phyloP scores from a whole-genome alignment of 805 yeast species.

The Myxozyma mucilagina region DNA sequence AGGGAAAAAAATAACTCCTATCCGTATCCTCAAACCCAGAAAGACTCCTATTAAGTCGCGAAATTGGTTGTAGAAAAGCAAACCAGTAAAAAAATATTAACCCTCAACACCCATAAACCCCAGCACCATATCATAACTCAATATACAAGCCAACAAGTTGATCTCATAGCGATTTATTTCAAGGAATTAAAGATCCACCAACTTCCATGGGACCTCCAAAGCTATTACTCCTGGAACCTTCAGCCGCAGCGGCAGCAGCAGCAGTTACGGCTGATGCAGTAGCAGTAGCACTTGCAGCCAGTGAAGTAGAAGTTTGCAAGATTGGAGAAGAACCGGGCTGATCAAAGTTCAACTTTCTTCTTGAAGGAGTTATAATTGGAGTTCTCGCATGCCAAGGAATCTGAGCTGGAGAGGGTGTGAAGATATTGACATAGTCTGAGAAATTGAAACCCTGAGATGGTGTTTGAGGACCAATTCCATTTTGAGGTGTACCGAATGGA shows the following conservation, averaged over 20 bases:
- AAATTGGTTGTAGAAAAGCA: too few species aligned
- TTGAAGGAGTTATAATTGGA: conserved; percentile 26
- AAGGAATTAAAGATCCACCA: conserved; percentile 18
- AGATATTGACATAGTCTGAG: conserved; percentile 72
- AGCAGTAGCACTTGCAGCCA: not conserved
- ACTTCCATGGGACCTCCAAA: conserved; percentile 12
- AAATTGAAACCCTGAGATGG: conserved; percentile 60
- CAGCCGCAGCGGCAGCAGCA: not conserved
- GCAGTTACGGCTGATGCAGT: not conserved
- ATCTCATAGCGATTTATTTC: not conserved
- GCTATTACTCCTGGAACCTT: not conserved
- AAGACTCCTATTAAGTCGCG: too few species aligned
- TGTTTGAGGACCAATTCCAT: conserved; percentile 37
- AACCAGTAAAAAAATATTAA: too few species aligned
- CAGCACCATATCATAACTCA: not conserved
- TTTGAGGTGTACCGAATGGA: conserved; percentile 6
- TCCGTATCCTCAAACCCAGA: too few species aligned
- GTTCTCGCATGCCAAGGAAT: conserved; percentile 30
- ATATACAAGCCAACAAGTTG: not conserved
- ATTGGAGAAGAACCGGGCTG: conserved; percentile 18
- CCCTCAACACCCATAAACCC: not conserved
- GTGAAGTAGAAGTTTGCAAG: conserved; percentile 1
- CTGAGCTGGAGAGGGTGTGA: conserved; percentile 42
- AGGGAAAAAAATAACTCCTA: too few species aligned
- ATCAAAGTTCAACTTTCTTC: conserved; percentile 34